Evolutionary conservation across 1,139 yeast species (phyloP), one percentile per base, ranked within the genome.

Genomic region (Zygoascus hellenicus): DNA sequence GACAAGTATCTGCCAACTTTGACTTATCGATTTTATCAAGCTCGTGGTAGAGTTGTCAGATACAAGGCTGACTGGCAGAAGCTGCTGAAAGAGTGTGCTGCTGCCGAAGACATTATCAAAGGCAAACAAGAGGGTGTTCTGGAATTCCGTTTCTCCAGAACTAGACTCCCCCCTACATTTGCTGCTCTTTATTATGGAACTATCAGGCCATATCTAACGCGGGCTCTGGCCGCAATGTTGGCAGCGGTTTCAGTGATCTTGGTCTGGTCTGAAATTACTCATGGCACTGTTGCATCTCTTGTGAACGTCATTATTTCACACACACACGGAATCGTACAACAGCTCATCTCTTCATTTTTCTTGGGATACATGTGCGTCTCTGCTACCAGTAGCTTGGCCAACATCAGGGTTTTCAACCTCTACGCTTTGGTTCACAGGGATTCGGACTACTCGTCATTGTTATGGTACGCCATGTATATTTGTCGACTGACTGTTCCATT

Each of bases 401-500:
- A 78, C 48, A 72, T 86, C 51, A 79, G 82, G 53, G 68, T 87
- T 10, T 87, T 87, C 71, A 83, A 83, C 60, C 74, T 82, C 64
- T 87, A 86, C 61, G 90, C 85, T 52, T 71, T 87, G 54, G 90
- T 85, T 32, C 72, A 72, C 47, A 65, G 68, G 48, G 76, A 81
- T 48, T 81, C 92, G 0, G 92, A 84, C 59, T 83, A 87, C 0
- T 83, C 85, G 0, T 80, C 88, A 29, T 75, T 84, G 32, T 73
- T 87, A 41, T 87, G 86, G 63, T 87, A 84, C 63, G 80, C 90
- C 22, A 83, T 86, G 58, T 87, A 87, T 59, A 80, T 86, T 31
- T 86, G 92, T 47, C 78, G 96, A 54, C 70, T 87, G 60, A 84
- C 95, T 0, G 81, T 87, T 11, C 96, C 96, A 2, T 70, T 87